Evolutionary conservation across 192 early-diverging fungal species (phyloP).

Genomic region (Mycoemilia scoparia): DNA sequence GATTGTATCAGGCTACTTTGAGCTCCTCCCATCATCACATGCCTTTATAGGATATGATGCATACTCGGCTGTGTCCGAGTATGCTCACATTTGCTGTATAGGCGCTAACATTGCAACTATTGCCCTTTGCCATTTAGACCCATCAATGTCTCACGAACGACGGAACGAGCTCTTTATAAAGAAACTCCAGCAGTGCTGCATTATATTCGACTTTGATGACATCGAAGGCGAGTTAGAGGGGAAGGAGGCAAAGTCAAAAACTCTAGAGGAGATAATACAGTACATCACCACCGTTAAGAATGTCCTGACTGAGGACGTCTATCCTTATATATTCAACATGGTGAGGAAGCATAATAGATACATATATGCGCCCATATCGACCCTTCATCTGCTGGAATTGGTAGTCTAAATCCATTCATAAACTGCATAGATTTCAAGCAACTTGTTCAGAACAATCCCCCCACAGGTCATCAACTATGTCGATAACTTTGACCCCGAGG

Average conservation of each 20-base stretch:
- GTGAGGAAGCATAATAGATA: constrained; percentile 28
- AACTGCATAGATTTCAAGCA: constrained; percentile 69
- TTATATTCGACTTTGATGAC: constrained; percentile 94
- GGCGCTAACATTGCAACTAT: too few species aligned
- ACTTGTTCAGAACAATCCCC: constrained; percentile 91
- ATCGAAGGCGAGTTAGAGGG: constrained; percentile 68
- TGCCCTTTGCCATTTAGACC: too few species aligned
- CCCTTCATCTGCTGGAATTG: constrained; percentile 2
- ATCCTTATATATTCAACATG: constrained; percentile 89
- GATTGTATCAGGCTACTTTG: too few species aligned
- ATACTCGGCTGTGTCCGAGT: too few species aligned
- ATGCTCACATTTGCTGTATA: too few species aligned
- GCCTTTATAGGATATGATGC: too few species aligned
- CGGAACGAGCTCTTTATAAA: constrained; percentile 75
- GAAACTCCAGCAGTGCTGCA: constrained; percentile 81
- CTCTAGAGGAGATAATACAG: constrained; percentile 80
- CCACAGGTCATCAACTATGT: constrained; percentile 89
- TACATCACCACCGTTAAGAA: constrained; percentile 80
- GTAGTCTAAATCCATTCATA: neutral
- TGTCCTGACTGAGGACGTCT: constrained; percentile 74
- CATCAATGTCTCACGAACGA: too few species aligned
- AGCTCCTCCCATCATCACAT: too few species aligned
- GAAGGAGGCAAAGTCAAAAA: constrained; percentile 90
- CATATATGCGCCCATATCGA: neutral
- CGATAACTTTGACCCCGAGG: constrained; percentile 96